Percentiles rank a stretch among this genome's conserved stretches.
Conservation (phyloP, 2,329 filamentous ascomycete species). For the Pyricularia sp. region DNA sequence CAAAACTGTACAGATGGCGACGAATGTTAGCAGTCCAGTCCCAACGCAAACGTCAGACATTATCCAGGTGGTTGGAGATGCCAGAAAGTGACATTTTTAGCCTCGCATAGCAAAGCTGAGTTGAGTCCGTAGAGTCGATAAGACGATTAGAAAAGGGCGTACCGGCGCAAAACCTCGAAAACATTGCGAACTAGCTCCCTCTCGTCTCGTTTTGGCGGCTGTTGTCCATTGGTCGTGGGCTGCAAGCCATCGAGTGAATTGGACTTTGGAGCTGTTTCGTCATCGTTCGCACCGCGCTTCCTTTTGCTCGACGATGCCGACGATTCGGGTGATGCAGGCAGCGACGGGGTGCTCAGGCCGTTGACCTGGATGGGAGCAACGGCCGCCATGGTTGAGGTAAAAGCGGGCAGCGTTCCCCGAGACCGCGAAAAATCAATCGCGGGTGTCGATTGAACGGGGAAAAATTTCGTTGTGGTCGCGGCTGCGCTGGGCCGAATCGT, state of each 20-base stretch:
- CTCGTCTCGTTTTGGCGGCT: slow-evolving; percentile 14
- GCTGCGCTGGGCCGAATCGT: not conserved
- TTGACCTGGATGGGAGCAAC: slow-evolving; percentile 17
- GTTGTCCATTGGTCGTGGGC: slow-evolving; percentile 9
- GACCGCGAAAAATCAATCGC: not conserved
- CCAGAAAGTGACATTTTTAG: not conserved
- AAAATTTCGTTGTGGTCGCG: not conserved
- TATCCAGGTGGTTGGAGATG: not conserved
- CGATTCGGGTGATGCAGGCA: slow-evolving; percentile 15
- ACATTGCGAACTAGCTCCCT: slow-evolving; percentile 26
- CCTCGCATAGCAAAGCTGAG: not conserved
- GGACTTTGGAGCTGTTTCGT: slow-evolving; percentile 7
- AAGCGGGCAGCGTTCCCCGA: not conserved
- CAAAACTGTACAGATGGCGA: slow-evolving; percentile 28
- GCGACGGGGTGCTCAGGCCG: slow-evolving; percentile 15
- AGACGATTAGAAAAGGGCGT: slow-evolving; percentile 14
- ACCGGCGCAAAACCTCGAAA: slow-evolving; percentile 29
- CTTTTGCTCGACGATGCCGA: slow-evolving; percentile 30
- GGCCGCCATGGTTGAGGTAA: slow-evolving; percentile 16
- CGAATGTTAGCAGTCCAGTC: not conserved
- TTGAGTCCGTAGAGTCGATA: not conserved
- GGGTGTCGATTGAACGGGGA: not conserved
- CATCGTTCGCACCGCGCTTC: slow-evolving; percentile 42
- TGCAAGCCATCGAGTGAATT: slow-evolving; percentile 3
- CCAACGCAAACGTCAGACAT: not conserved